Conservation (phyloP, 1,139 yeast species). For the Pneumocystis canis region DNA sequence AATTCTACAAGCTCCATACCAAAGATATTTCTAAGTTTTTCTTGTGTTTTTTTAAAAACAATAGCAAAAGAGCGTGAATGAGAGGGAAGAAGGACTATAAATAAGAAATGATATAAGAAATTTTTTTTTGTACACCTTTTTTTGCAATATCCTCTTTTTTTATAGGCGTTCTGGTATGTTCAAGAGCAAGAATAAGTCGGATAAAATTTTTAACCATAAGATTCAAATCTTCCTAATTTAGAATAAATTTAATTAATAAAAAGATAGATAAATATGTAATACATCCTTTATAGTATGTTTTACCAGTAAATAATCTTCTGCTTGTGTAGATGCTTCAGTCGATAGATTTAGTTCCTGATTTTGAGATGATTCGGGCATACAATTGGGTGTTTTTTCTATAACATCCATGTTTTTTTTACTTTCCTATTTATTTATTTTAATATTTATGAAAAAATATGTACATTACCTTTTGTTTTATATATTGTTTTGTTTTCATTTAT, state of each 20-base stretch:
- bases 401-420: background rate
- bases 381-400: background rate
- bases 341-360: background rate
- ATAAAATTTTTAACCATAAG: conserved; percentile 16
- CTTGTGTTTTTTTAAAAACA: conserved; percentile 14
- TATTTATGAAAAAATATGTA: background rate
- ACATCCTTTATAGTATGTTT: background rate
- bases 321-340: background rate
- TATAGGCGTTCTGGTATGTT: conserved; percentile 12
- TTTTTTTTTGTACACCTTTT: conserved; percentile 6
- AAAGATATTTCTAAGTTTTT: conserved; percentile 7
- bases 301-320: background rate
- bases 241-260: background rate
- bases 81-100: background rate
- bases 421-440: background rate
- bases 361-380: background rate
- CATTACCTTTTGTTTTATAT: background rate
- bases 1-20: conserved; percentile 16
- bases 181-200: conserved; percentile 14
- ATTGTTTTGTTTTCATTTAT: background rate
- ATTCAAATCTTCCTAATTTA: conserved; percentile 7
- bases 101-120: background rate
- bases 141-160: conserved; percentile 13
- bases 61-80: conserved; percentile 11
- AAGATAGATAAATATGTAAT: background rate